These are phyloP conservation scores for Chlorella sorokiniana DNA, from an alignment of 139 green algal species.

Conservation along the genomic window DNA sequence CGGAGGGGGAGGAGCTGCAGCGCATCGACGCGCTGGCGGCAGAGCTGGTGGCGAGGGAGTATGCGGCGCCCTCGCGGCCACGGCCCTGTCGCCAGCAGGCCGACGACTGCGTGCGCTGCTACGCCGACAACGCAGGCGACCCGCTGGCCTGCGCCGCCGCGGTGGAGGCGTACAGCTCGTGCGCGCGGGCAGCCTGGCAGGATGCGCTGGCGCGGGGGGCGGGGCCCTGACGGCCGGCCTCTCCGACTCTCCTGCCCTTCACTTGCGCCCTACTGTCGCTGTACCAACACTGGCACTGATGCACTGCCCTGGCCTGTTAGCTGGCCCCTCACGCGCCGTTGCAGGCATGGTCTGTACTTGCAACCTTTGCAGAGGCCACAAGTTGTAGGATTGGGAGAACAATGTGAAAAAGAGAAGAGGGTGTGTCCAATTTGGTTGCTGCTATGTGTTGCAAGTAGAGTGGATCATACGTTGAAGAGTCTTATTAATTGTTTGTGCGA, in stretches of 20 bases:
- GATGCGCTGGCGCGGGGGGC: not conserved
- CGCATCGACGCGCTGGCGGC: slow-evolving; percentile 44
- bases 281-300: too few relatives aligned
- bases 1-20: slow-evolving; percentile 53
- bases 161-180: slow-evolving; percentile 39
- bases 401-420: too few relatives aligned
- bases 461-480: too few relatives aligned
- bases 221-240: not conserved
- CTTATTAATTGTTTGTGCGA: too few relatives aligned
- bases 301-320: too few relatives aligned
- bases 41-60: slow-evolving; percentile 50
- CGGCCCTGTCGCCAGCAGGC: slow-evolving; percentile 18
- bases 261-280: not conserved
- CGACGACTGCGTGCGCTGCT: slow-evolving; percentile 33
- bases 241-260: not conserved
- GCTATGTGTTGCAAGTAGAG: too few relatives aligned
- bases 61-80: slow-evolving; percentile 20
- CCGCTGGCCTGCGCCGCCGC: slow-evolving; percentile 26
- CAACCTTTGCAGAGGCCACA: too few relatives aligned
- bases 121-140: slow-evolving; percentile 15
- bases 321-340: too few relatives aligned
- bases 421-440: too few relatives aligned
- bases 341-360: too few relatives aligned
- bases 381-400: too few relatives aligned
- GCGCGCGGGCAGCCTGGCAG: slow-evolving; percentile 22